These are phyloP conservation scores for Aspergillus heteromorphus DNA, from an alignment of 495 filamentous ascomycete species.

Conservation along the genomic window DNA sequence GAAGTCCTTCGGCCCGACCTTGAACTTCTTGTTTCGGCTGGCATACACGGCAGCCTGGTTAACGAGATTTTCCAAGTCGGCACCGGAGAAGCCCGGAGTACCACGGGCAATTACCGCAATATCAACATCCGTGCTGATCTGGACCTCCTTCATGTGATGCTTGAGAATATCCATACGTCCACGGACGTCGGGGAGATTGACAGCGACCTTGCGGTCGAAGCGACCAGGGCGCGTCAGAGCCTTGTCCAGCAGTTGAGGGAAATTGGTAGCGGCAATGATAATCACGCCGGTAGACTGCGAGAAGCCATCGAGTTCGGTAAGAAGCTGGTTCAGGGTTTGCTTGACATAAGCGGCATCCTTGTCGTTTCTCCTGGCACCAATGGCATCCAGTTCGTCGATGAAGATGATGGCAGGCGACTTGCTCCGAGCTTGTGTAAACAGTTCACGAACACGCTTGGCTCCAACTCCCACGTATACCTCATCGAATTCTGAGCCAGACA, in stretches of 20 bases:
- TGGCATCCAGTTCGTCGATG: conserved; percentile 96
- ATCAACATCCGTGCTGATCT: conserved; percentile 72
- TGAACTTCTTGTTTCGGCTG: conserved; percentile 66
- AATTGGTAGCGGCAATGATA: conserved; percentile 93
- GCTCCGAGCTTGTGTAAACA: conserved; percentile 80
- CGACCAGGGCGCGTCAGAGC: conserved; percentile 90
- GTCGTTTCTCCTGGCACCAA: conserved; percentile 89
- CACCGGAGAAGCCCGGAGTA: conserved; percentile 88
- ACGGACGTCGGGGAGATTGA: conserved; percentile 90
- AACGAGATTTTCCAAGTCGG: conserved; percentile 91
- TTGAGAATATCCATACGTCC: conserved; percentile 87
- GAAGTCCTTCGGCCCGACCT: conserved; percentile 73
- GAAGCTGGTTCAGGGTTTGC: conserved; percentile 93
- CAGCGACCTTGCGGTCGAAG: conserved; percentile 85
- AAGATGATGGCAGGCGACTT: conserved; percentile 97
- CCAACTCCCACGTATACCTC: conserved; percentile 98
- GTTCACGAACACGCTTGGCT: conserved; percentile 92
- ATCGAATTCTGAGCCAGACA: conserved; percentile 98
- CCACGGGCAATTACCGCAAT: conserved; percentile 74
- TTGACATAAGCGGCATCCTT: conserved; percentile 94
- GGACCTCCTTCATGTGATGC: conserved; percentile 86
- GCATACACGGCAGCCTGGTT: conserved; percentile 95
- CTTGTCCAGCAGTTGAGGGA: conserved; percentile 89
- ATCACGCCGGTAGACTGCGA: conserved; percentile 91
- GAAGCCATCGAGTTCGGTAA: conserved; percentile 98